phyloP scores from a whole-genome alignment of 306 rosid species.

The Luffa acutangula region DNA sequence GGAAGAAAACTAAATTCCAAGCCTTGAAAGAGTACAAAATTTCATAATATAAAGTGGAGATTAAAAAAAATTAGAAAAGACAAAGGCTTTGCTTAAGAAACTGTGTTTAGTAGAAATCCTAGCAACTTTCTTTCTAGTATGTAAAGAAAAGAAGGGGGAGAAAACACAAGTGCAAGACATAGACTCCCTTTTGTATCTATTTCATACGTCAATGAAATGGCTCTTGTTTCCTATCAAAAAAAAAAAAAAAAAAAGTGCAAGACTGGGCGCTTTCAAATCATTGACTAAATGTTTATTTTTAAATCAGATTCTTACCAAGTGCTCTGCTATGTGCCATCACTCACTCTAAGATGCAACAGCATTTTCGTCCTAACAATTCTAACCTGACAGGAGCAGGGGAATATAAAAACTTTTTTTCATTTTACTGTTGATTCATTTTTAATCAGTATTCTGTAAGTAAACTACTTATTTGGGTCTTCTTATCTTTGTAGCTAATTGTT shows the following conservation, averaged over 20 bases:
- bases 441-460: background rate
- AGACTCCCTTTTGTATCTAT: no score
- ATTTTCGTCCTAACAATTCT: background rate
- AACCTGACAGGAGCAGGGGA: background rate
- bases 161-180: background rate
- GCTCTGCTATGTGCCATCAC: background rate
- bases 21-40: background rate
- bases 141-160: background rate
- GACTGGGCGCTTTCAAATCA: background rate
- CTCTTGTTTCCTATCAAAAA: no score
- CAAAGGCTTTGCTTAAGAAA: background rate
- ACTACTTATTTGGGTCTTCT: background rate
- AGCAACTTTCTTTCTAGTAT: background rate
- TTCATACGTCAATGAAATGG: no score
- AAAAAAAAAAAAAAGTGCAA: no score
- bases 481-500: background rate
- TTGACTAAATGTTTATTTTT: background rate
- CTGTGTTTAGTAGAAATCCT: background rate
- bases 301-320: background rate
- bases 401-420: background rate
- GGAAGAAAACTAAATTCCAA: background rate
- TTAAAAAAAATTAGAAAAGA: background rate
- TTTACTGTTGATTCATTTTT: background rate
- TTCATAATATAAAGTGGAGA: background rate
- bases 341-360: background rate